These are phyloP conservation scores for Petunia secreta DNA, from an alignment of 257 asterid species.

Conservation along the genomic window DNA sequence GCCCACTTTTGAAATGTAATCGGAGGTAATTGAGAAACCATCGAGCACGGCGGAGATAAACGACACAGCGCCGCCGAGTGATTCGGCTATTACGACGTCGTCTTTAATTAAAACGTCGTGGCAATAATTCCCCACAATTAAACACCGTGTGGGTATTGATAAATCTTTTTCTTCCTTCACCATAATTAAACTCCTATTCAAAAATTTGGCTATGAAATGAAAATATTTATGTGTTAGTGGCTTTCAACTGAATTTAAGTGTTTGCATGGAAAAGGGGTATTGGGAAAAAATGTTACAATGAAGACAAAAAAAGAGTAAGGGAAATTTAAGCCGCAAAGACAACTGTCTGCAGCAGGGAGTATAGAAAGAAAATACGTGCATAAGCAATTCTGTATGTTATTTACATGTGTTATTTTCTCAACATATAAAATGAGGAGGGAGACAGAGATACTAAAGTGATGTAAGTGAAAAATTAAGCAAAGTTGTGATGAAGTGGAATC, in stretches of 20 bases:
- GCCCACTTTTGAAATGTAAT: slow-evolving; percentile 73
- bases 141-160: slow-evolving; percentile 44
- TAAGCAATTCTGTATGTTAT: slow-evolving; percentile 2
- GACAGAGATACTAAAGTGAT: neutral
- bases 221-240: neutral
- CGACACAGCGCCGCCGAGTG: slow-evolving; percentile 95
- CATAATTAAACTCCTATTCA: neutral
- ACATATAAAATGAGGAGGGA: neutral
- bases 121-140: slow-evolving; percentile 91
- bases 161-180: slow-evolving; percentile 24
- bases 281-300: neutral
- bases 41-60: slow-evolving; percentile 83
- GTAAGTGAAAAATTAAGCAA: neutral
- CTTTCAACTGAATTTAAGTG: neutral
- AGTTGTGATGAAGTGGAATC: slow-evolving; percentile 21
- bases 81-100: slow-evolving; percentile 62
- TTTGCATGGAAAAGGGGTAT: neutral
- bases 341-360: neutral
- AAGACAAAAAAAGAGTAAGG: neutral
- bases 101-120: slow-evolving; percentile 83
- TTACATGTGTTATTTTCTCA: neutral
- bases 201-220: neutral
- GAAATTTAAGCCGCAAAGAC: neutral
- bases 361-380: neutral
- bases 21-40: slow-evolving; percentile 60